A percentile compares a stretch with the other conserved stretches of the same genome.
phyloP scores from a whole-genome alignment of 2,329 filamentous ascomycete genomes.

The Colletotrichum plurivorum region DNA sequence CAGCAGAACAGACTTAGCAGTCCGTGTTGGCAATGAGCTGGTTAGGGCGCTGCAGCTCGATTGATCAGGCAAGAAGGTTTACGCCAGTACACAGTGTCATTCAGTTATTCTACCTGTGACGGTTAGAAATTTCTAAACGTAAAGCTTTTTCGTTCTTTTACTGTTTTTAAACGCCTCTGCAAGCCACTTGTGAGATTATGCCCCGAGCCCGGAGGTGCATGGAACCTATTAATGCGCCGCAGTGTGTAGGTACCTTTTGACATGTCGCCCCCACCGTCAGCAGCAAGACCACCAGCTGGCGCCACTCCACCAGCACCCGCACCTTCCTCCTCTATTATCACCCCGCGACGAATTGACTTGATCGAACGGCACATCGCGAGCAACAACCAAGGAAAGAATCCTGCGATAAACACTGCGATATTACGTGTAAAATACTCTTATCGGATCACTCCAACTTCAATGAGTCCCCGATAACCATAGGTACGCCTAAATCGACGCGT shows the following conservation, averaged over 20 bases:
- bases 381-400: not conserved
- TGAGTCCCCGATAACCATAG: not conserved
- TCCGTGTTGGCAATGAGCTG: too few relatives aligned
- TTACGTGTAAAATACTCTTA: not conserved
- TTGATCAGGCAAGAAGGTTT: too few relatives aligned
- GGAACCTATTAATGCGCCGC: too few relatives aligned
- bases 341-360: constrained; percentile 3
- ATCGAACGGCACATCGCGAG: not conserved
- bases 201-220: too few relatives aligned
- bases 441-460: not conserved
- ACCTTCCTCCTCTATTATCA: constrained; percentile 8
- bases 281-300: not conserved
- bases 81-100: too few relatives aligned
- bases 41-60: too few relatives aligned
- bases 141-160: too few relatives aligned
- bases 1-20: not conserved
- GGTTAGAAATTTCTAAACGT: too few relatives aligned
- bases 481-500: not conserved
- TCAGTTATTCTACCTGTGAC: too few relatives aligned
- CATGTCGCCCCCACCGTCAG: not conserved
- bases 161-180: too few relatives aligned
- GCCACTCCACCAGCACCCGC: not conserved
- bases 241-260: not conserved
- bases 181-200: too few relatives aligned
- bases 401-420: not conserved